Evolutionary conservation across 75 land plant species (phyloP), one percentile per base, ranked within the genome.

Genomic region (Sequoiadendron giganteum): DNA sequence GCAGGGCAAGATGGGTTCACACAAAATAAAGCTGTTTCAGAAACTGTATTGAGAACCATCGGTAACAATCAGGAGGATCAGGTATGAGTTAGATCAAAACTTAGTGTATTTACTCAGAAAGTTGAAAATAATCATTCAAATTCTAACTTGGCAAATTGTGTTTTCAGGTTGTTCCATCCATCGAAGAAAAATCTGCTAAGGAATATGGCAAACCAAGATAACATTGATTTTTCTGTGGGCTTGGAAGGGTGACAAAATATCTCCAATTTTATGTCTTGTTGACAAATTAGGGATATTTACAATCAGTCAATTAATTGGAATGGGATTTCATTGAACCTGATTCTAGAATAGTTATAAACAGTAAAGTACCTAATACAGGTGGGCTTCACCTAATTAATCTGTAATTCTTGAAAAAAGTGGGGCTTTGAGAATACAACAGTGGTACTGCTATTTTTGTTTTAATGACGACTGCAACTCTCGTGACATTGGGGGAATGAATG

Each of bases 111-210:
- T 79, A 0, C 9, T 18, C 25, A 18, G 9, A 19, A 7, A 42
- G 1, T 15, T 42, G 43, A 42, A 79, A 19, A 25, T 19, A 40
- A 40, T 65, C 70, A 65, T 65, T 28, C n/a, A 65, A 8, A 65
- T 25, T 65, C 45, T 34, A 15, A 38, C 82, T 78, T 6, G 40
- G 7, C 2, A 19, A 79, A 39, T 40, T 42, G 8, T 8, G 42
- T 65, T 25, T 40, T 79, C 82, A 79, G 82, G 82, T 79, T 6
- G 82, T 79, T 79, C 82, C 82, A 21, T 79, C 38, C 47, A 79
- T 21, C 7, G 45, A 42, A 8, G 43, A 42, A 19, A 42, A 2
- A 16, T 79, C 45, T 8, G 2, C 28, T 0, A 21, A 8, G 70
- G 70, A 65, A 21, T 9, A 65, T 65, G 9, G 7, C 70, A 65